A percentile compares a stretch with the other conserved stretches of the same genome.
These are phyloP conservation scores for Sanguinoderma infundibulare DNA, from an alignment of 1,284 basidiomycete genomes.

Conservation along the genomic window DNA sequence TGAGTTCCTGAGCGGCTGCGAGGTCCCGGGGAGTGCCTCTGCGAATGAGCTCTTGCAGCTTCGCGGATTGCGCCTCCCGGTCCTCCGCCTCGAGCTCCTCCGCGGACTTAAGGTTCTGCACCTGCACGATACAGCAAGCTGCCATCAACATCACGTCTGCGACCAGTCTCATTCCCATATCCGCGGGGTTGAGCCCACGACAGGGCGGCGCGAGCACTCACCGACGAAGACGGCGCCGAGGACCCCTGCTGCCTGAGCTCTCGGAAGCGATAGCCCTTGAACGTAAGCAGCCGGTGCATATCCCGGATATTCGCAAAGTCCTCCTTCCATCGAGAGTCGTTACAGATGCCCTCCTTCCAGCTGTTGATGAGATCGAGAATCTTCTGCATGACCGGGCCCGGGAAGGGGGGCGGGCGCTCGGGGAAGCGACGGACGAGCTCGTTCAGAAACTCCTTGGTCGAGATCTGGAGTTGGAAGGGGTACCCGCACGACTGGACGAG, in stretches of 20 bases:
- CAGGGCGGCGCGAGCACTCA: conserved; percentile 34
- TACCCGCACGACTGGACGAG: conserved; percentile 97
- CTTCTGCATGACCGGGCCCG: conserved; percentile 92
- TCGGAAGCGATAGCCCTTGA: conserved; percentile 96
- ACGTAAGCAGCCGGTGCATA: conserved; percentile 94
- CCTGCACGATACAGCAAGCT: not conserved
- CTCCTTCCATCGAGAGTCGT: conserved; percentile 91
- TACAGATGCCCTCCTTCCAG: conserved; percentile 96
- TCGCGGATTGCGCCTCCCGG: conserved; percentile 92
- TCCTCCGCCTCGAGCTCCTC: conserved; percentile 98
- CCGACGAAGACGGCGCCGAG: conserved; percentile 50
- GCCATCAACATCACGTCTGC: not conserved
- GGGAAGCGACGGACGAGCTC: conserved; percentile 98
- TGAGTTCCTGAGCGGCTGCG: conserved; percentile 95
- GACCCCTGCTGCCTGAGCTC: conserved; percentile 52
- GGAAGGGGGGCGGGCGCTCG: conserved; percentile 95
- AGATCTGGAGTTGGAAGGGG: conserved; percentile 94
- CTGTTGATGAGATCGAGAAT: conserved; percentile 93
- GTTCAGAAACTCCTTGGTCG: conserved; percentile 99
- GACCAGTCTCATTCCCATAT: not conserved
- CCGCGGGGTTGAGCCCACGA: not conserved
- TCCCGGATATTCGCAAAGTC: conserved; percentile 97
- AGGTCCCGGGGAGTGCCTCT: conserved; percentile 95
- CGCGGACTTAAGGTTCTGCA: conserved; percentile 88
- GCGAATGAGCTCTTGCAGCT: conserved; percentile 97